Base-by-base conservation (phyloP, 2,329 filamentous ascomycete genomes). In the Phialemonium atrogriseum region DNA sequence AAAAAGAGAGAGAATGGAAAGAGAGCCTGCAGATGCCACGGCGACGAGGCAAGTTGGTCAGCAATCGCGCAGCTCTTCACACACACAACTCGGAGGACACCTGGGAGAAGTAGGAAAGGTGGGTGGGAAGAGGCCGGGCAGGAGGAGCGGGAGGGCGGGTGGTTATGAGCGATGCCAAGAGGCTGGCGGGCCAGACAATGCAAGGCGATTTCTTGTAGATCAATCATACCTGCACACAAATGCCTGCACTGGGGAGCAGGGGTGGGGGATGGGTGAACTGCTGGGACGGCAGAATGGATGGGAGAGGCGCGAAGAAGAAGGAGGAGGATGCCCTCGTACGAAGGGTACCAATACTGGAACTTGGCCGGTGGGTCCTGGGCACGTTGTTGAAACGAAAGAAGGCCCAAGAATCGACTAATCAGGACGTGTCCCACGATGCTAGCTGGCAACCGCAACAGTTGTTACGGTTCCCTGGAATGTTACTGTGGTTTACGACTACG, bases 141-240 rank as follows among this genome's bases (percentile, higher is more conserved):
- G 43, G 37, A 46, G 42, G 46, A 43, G 43, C 37, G 43, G 45
- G 44, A 42, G 34, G 46, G 20, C 21, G 31, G 42, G 36, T 41
- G 47, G 49, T 51, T 51, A 51, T 48, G 50, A 49, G 44, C 49
- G 38, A 36, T 40, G 54, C 54, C 52, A 57, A 55, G 49, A 33
- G 36, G 44, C 40, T 45, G 44, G 46, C 48, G 52, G 47, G 48
- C 43, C 46, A 48, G 47, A 46, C 56, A 56, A 56, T 56, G 52
- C 55, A 51, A 48, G 55, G 48, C 48, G 53, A 59, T 56, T 58
- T 38, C 34, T 34, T 33, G 60, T 46, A 56, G 60, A 63, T 62
- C n/a, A n/a, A n/a, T n/a, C 58, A 64, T 63, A 63, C 60, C 51
- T 56, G 48, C 45, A 48, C 51, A 54, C 50, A 48, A 50, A 53